Evolutionary conservation across 306 rosid species (phyloP).

Genomic region (Rosa rugosa): DNA sequence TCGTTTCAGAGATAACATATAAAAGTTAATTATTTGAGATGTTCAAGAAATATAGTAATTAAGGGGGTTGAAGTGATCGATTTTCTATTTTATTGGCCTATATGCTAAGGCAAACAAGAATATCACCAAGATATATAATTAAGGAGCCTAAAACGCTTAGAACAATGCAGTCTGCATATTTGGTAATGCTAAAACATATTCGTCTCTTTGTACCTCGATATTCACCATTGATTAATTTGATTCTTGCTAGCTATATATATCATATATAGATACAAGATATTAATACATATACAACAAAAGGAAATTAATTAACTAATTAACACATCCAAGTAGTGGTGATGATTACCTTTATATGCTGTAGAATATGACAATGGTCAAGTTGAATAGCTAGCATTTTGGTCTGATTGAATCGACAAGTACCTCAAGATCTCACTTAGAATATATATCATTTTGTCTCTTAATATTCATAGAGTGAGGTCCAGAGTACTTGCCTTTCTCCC

Average conservation of each 20-base stretch:
- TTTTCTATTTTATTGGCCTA: neutral
- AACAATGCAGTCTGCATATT: constrained; percentile 23
- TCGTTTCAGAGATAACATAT: constrained; percentile 14
- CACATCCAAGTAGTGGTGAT: constrained; percentile 3
- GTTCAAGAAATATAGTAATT: constrained; percentile 17
- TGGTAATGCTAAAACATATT: constrained; percentile 17
- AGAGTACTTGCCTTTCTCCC: constrained; percentile 37
- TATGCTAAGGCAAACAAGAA: constrained; percentile 13
- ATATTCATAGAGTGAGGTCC: constrained; percentile 49
- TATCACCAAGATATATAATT: neutral
- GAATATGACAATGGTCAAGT: constrained; percentile 25
- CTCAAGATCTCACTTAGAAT: constrained; percentile 44
- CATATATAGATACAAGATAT: constrained; percentile 19
- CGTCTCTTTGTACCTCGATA: constrained; percentile 7
- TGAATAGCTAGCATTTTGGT: constrained; percentile 13
- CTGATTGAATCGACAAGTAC: constrained; percentile 28
- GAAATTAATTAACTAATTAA: neutral
- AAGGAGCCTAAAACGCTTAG: constrained; percentile 14
- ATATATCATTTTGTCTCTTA: constrained; percentile 21
- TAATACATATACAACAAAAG: constrained; percentile 10
- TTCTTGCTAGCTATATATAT: constrained; percentile 7
- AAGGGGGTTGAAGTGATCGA: neutral
- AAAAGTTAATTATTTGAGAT: neutral
- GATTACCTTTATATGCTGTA: constrained; percentile 27
- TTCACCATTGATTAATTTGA: constrained; percentile 5